These are phyloP conservation scores for Picea engelmannii DNA, from an alignment of 83 land plant species.

Conservation along the genomic window DNA sequence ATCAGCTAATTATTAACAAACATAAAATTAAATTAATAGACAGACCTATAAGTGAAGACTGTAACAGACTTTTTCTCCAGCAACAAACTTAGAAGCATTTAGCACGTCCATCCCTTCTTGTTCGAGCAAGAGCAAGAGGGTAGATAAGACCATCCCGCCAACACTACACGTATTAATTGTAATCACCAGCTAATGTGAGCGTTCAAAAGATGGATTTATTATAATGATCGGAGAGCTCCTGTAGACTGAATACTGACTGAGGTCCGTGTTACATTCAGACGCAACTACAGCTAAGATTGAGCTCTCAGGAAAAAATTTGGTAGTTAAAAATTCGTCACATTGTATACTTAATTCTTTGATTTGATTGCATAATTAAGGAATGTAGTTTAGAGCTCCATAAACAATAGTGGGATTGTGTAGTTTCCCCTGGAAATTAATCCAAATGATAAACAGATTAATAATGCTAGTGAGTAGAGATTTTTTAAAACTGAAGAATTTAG, in stretches of 20 bases:
- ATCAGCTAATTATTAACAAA: not conserved
- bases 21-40: not conserved
- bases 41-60: not conserved
- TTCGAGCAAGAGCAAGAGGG: not conserved
- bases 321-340: not conserved
- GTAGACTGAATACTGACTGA: too few species aligned
- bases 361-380: not conserved
- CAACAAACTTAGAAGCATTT: not conserved
- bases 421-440: not conserved
- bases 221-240: not conserved
- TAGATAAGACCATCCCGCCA: not conserved
- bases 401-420: not conserved
- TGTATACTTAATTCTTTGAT: not conserved
- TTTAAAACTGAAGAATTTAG: not conserved
- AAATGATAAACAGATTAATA: not conserved
- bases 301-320: not conserved
- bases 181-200: not conserved
- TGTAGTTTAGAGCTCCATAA: not conserved
- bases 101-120: not conserved
- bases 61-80: not conserved
- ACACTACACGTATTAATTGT: not conserved
- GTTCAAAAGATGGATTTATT: not conserved
- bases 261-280: too few species aligned
- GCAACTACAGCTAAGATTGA: not conserved
- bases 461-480: not conserved